Evolutionary conservation across 2,329 filamentous ascomycete species (phyloP).

Genomic region (Thelonectria discophora): DNA sequence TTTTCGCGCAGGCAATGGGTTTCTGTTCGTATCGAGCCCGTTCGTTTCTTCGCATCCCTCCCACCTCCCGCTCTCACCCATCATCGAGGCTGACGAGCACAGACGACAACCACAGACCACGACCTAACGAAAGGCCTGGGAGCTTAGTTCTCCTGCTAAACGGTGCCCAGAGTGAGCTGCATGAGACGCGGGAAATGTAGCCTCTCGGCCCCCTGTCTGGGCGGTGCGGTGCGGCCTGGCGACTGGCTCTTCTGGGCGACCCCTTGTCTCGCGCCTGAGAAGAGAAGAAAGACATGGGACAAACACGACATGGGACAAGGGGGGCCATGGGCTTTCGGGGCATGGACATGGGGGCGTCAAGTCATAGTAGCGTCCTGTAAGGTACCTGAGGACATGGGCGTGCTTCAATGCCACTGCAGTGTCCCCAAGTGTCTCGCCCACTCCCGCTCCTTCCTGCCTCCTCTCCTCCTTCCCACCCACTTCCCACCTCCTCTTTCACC

Average conservation of each 20-base stretch:
- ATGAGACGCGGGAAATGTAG: background rate
- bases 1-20: background rate
- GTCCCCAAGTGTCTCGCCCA: slow-evolving; percentile 22
- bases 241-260: slow-evolving; percentile 12
- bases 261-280: slow-evolving; percentile 21
- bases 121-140: slow-evolving; percentile 8
- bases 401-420: slow-evolving; percentile 16
- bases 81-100: slow-evolving; percentile 12
- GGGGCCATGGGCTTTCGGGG: background rate
- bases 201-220: slow-evolving; percentile 13
- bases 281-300: slow-evolving; percentile 8
- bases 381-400: slow-evolving; percentile 16
- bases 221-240: slow-evolving; percentile 16
- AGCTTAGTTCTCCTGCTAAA: slow-evolving; percentile 24
- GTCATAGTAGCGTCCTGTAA: slow-evolving; percentile 5
- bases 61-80: background rate
- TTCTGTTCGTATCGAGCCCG: background rate
- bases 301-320: background rate
- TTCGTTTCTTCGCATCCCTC: background rate
- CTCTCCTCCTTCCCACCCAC: slow-evolving; percentile 28
- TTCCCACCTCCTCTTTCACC: slow-evolving; percentile 20
- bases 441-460: slow-evolving; percentile 29
- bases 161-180: slow-evolving; percentile 13
- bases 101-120: slow-evolving; percentile 22
- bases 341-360: no score